Evolutionary conservation across 306 rosid species (phyloP), one percentile per base, ranked within the genome.

Genomic region (Vigna mungo): DNA sequence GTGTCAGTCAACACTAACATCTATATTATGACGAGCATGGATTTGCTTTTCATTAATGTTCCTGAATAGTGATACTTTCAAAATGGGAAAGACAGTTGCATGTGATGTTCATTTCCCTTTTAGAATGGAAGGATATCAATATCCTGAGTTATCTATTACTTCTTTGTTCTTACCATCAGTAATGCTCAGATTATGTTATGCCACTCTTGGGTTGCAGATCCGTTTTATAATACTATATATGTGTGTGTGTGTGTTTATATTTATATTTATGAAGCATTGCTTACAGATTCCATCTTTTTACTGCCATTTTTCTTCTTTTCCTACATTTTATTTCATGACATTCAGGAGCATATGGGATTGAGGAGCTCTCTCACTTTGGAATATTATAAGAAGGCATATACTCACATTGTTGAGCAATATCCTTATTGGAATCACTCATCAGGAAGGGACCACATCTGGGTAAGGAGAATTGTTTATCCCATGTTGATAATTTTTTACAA

Each of bases 401-500:
- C 71, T 85, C 93, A 95, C 81, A 95, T 95, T 60, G 84, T 78
- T 27, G 88, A 89, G 78, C 85, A 95, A 76, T 86, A 92, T 80
- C 83, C 92, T 16, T 95, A 83, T 72, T 95, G 99, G 99, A 92
- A 90, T 82, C 97, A 77, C 76, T 87, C 97, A 54, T 90, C 93
- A 32, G 99, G 99, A 87, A 91, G 88, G 82, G 99, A 95, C 84
- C 99, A 95, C 83, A 85, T 90, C 64, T 95, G 99, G 99, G 99
- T 95, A 71, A 72, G 41, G 66, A 61, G 62, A 41, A 34, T 72
- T 11, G 59, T 76, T 83, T 77, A 77, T 39, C 66, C 48, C 17
- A 59, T 4, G 30, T 65, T 51, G 68, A 62, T 54, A 30, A 46
- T 58, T 62, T 56, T 56, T 13, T 73, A 73, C 47, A 16, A 63